phyloP scores from a whole-genome alignment of 1,284 basidiomycete genomes.

The Kalmanozyma brasiliensis region DNA sequence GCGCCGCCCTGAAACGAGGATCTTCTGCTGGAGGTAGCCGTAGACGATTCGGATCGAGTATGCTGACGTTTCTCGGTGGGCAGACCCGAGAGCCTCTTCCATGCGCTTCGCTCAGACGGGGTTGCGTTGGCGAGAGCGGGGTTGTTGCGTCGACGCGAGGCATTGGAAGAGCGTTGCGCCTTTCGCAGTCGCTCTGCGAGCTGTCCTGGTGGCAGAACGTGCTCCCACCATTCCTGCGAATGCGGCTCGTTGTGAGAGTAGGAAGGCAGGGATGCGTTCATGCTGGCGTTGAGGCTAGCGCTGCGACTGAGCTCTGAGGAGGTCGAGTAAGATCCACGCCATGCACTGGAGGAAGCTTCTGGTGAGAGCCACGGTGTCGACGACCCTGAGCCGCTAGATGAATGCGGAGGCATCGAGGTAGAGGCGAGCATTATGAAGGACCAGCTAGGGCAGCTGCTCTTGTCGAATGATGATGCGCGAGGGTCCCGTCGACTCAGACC shows the following conservation, averaged over 20 bases:
- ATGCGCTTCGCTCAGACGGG: constrained; percentile 36
- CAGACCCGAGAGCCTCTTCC: constrained; percentile 41
- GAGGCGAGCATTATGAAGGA: constrained; percentile 26
- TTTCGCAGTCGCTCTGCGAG: constrained; percentile 54
- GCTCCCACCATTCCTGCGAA: constrained; percentile 59
- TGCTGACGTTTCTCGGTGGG: constrained; percentile 16
- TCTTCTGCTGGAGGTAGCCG: constrained; percentile 25
- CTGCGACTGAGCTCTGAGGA: constrained; percentile 33
- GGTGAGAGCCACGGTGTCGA: constrained; percentile 44
- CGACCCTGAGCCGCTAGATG: constrained; percentile 30
- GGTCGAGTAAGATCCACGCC: constrained; percentile 18
- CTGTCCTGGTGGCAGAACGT: constrained; percentile 57
- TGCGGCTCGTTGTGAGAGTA: constrained; percentile 16
- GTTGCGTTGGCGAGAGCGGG: constrained; percentile 45
- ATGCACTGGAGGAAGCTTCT: constrained; percentile 12
- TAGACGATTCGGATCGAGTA: constrained; percentile 24
- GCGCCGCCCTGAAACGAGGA: constrained; percentile 22
- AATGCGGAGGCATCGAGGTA: constrained; percentile 22
- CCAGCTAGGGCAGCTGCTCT: background rate
- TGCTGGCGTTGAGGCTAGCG: constrained; percentile 8
- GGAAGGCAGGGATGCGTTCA: constrained; percentile 4
- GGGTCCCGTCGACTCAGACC: background rate
- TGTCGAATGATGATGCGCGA: background rate
- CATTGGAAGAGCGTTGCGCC: constrained; percentile 46
- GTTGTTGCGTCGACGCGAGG: constrained; percentile 38